These are phyloP conservation scores for Mycogone perniciosa DNA, from an alignment of 2,329 filamentous ascomycete genomes.

Conservation along the genomic window DNA sequence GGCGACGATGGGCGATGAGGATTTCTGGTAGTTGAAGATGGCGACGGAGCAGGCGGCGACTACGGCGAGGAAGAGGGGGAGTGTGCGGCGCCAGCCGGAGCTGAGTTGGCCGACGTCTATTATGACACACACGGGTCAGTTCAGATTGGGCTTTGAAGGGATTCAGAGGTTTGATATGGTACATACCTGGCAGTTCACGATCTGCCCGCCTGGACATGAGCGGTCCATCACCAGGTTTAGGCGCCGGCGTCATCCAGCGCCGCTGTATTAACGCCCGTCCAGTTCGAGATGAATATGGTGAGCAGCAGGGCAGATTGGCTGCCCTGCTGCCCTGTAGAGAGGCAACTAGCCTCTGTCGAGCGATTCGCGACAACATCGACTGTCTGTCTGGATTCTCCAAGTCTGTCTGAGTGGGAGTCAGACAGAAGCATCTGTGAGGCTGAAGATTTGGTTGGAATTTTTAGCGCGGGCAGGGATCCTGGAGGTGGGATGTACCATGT, in stretches of 20 bases:
- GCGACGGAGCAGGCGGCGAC: constrained; percentile 67
- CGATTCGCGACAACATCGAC: constrained; percentile 16
- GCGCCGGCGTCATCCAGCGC: constrained; percentile 47
- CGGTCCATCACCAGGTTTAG: constrained; percentile 54
- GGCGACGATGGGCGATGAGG: constrained; percentile 76
- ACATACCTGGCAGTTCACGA: constrained; percentile 57
- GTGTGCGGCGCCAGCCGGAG: constrained; percentile 62
- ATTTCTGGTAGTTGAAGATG: constrained; percentile 99
- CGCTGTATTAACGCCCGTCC: constrained; percentile 27
- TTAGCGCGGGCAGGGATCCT: not conserved
- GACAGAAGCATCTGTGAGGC: constrained; percentile 10
- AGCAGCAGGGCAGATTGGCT: no score
- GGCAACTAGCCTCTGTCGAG: constrained; percentile 20
- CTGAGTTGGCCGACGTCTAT: constrained; percentile 36
- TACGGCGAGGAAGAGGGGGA: constrained; percentile 73
- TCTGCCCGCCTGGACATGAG: constrained; percentile 60
- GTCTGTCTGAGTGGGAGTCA: not conserved
- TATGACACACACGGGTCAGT: constrained; percentile 13
- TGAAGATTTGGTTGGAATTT: constrained; percentile 5
- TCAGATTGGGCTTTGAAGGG: no score
- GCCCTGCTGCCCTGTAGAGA: constrained; percentile 18
- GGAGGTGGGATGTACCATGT: not conserved
- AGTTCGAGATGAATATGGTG: not conserved
- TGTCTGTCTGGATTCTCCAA: not conserved
- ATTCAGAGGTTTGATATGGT: not conserved